Percentiles rank a stretch among this genome's conserved stretches.
phyloP scores from a whole-genome alignment of 345 rosid genomes.

The Citrus unshiu region DNA sequence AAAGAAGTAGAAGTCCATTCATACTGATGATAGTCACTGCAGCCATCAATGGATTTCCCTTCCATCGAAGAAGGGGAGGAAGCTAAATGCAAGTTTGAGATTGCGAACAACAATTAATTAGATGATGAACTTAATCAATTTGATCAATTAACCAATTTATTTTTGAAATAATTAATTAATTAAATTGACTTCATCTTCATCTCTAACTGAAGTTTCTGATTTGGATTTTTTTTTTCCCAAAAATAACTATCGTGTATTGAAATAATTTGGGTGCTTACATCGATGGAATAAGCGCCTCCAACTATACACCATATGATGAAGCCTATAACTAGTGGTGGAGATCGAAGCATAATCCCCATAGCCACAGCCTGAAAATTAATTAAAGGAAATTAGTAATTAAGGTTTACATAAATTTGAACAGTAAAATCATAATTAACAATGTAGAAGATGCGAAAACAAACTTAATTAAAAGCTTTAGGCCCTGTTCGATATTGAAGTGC shows the following conservation, averaged over 20 bases:
- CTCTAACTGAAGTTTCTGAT: too few species aligned
- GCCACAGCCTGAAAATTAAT: neutral
- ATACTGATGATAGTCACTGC: neutral
- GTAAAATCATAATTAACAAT: too few species aligned
- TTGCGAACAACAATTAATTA: neutral
- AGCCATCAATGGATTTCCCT: neutral
- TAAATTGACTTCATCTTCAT: too few species aligned
- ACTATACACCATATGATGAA: neutral
- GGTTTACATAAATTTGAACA: too few species aligned
- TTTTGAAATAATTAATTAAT: too few species aligned
- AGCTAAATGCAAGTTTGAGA: neutral
- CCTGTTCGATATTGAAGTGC: too few species aligned
- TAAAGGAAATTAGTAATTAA: too few species aligned
- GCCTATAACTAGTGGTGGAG: neutral
- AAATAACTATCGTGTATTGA: neutral
- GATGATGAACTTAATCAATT: neutral
- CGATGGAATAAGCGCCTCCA: neutral
- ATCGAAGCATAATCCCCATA: neutral
- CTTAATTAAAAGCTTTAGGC: too few species aligned
- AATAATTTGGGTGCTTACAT: neutral
- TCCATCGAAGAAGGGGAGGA: neutral
- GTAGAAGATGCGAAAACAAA: too few species aligned
- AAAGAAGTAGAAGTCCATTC: neutral
- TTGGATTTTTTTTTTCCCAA: too few species aligned
- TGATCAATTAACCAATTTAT: too few species aligned